These are phyloP conservation scores for Pythium myriotylum DNA, from an alignment of 352 stramenopile genomes.

Conservation along the genomic window DNA sequence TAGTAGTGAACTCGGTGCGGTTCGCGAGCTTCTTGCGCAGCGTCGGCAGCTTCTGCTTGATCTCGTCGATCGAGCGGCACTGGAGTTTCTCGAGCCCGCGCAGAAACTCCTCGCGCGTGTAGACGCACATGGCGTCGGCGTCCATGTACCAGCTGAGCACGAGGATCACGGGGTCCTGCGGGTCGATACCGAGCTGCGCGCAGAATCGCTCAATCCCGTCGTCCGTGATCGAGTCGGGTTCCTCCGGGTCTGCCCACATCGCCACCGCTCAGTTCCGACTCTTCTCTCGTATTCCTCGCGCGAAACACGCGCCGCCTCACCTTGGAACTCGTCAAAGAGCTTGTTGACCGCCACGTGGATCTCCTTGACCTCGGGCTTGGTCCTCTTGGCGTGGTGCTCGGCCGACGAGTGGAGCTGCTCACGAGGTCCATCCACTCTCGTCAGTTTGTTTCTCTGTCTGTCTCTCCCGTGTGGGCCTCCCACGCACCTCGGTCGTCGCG, in stretches of 20 bases:
- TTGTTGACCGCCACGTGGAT: slow-evolving; percentile 48
- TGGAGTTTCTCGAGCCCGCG: slow-evolving; percentile 70
- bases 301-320: slow-evolving; percentile 23
- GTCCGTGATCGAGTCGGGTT: slow-evolving; percentile 67
- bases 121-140: slow-evolving; percentile 76
- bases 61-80: slow-evolving; percentile 57
- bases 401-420: slow-evolving; percentile 13
- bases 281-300: no score
- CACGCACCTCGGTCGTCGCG: slow-evolving; percentile 27
- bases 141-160: slow-evolving; percentile 83
- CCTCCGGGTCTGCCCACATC: slow-evolving; percentile 55
- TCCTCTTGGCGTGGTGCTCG: slow-evolving; percentile 57
- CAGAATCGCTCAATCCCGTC: slow-evolving; percentile 80
- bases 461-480: no score
- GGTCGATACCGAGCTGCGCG: slow-evolving; percentile 65
- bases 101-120: slow-evolving; percentile 72
- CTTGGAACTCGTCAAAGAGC: slow-evolving; percentile 68
- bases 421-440: not conserved
- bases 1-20: slow-evolving; percentile 56
- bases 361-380: slow-evolving; percentile 38
- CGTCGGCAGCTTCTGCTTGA: slow-evolving; percentile 51
- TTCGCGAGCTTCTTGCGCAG: slow-evolving; percentile 56
- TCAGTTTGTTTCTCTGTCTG: no score
- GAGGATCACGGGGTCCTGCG: slow-evolving; percentile 81
- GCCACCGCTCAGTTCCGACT: slow-evolving; percentile 7